Evolutionary conservation across 345 rosid genomes (phyloP), one percentile per base, ranked within the genome.

Genomic region (Limnanthes douglasii): DNA sequence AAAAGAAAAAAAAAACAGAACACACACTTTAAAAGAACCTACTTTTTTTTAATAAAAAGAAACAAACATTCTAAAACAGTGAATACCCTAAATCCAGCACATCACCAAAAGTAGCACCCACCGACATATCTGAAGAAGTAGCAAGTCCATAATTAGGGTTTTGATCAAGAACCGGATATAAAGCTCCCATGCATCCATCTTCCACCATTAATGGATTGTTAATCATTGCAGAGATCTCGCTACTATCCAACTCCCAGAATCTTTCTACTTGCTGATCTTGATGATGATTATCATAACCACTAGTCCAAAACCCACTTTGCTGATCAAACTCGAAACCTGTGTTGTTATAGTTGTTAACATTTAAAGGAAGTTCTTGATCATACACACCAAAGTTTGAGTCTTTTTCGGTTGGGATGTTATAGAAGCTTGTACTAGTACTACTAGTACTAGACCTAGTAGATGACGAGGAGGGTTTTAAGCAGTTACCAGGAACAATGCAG

Each of bases 401-500:
- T n/a, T n/a, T n/a, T n/a, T n/a, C n/a, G n/a, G n/a, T n/a, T n/a
- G n/a, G n/a, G n/a, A n/a, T n/a, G n/a, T n/a, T n/a, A n/a, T n/a
- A n/a, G n/a, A n/a, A n/a, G n/a, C n/a, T n/a, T n/a, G n/a, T n/a
- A n/a, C n/a, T n/a, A n/a, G n/a, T n/a, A n/a, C n/a, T 39, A 39
- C 12, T 46, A 30, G 10, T n/a, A 49, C 41, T 8, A 37, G 43
- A 49, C 33, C n/a, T 16, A 7, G 44, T 35, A 31, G 60, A 49
- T 23, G 41, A 42, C 8, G 76, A 45, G 37, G 92, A 67, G 21
- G 93, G 97, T 48, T 73, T 79, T 42, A 88, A 57, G 72, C 97
- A 88, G 60, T 57, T 77, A 34, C 74, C 76, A 16, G 97, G 97
- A 34, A 88, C 97, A 59, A 88, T 73, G 72, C 93, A 79, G 51